Evolutionary conservation across 768 basidiomycete genomes (phyloP).

Genomic region (Fibroporia radiculosa): DNA sequence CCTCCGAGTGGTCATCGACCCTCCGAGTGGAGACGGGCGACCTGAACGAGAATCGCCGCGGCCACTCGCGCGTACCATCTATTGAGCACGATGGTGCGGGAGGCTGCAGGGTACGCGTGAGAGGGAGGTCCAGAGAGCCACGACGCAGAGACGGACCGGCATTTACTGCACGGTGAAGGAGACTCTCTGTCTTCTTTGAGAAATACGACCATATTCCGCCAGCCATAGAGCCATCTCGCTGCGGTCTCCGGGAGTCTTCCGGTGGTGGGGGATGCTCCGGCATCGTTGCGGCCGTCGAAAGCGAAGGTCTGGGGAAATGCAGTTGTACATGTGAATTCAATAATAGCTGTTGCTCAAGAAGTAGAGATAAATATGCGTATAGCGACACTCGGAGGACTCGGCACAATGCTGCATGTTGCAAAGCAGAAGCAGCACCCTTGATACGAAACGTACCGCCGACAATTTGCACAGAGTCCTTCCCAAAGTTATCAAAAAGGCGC

Average conservation of each 20-base stretch:
- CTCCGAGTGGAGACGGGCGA: slow-evolving; percentile 7
- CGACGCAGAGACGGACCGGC: slow-evolving; percentile 22
- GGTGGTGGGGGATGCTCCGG: slow-evolving; percentile 12
- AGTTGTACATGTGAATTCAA: slow-evolving; percentile 42
- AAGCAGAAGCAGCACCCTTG: slow-evolving; percentile 33
- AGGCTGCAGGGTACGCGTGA: slow-evolving; percentile 5
- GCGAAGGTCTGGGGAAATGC: slow-evolving; percentile 31
- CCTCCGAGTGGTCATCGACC: slow-evolving; percentile 1
- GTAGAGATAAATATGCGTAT: slow-evolving; percentile 48
- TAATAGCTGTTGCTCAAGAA: slow-evolving; percentile 56
- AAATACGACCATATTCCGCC: slow-evolving; percentile 29
- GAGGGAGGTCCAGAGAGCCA: slow-evolving; percentile 34
- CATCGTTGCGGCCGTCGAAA: slow-evolving; percentile 7
- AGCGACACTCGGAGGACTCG: slow-evolving; percentile 44
- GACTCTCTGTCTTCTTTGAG: slow-evolving; percentile 27
- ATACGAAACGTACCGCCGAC: slow-evolving; percentile 61
- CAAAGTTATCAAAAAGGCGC: slow-evolving; percentile 6
- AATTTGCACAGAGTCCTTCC: slow-evolving; percentile 27
- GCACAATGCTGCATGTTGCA: slow-evolving; percentile 36
- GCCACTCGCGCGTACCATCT: slow-evolving; percentile 7
- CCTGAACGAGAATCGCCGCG: slow-evolving; percentile 12
- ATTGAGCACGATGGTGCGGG: slow-evolving; percentile 5
- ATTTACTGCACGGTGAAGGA: slow-evolving; percentile 22
- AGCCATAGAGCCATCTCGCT: slow-evolving; percentile 16
- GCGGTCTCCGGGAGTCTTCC: slow-evolving; percentile 14